Evolutionary conservation across 2,329 filamentous ascomycete genomes (phyloP).

Genomic region (Beauveria bassiana): DNA sequence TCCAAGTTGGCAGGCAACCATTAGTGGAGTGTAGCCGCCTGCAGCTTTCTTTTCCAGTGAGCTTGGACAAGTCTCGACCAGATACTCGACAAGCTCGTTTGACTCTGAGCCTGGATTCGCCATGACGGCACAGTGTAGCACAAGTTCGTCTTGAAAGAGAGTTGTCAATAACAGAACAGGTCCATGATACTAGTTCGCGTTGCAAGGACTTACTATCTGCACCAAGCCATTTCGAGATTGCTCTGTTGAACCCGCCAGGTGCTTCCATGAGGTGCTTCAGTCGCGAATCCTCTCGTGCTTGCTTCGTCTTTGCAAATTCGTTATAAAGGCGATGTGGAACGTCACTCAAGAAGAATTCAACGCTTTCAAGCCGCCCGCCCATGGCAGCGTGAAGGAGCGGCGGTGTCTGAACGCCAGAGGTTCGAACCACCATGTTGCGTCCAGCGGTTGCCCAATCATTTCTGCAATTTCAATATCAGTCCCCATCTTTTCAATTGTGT

Average conservation of each 20-base stretch:
- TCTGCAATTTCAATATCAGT: conserved; percentile 19
- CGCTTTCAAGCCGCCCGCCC: conserved; percentile 52
- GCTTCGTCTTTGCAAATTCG: conserved; percentile 55
- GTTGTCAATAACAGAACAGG: not conserved
- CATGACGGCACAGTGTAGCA: conserved; percentile 59
- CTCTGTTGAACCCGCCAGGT: conserved; percentile 54
- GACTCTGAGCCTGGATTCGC: conserved; percentile 32
- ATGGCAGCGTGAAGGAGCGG: conserved; percentile 54
- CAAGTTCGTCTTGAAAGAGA: conserved; percentile 37
- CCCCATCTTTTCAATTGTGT: not conserved
- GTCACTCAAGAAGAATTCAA: conserved; percentile 73
- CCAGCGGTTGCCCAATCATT: conserved; percentile 66
- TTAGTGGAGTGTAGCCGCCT: conserved; percentile 57
- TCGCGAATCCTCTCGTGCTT: conserved; percentile 51
- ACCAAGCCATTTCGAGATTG: conserved; percentile 54
- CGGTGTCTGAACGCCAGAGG: conserved; percentile 38
- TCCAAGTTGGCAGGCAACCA: conserved; percentile 54
- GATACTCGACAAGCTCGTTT: conserved; percentile 53
- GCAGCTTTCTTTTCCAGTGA: conserved; percentile 54
- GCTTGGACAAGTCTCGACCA: conserved; percentile 54
- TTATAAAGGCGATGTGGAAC: conserved; percentile 59
- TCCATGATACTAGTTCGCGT: not conserved
- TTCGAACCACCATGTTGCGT: conserved; percentile 33
- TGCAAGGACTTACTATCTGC: conserved; percentile 44
- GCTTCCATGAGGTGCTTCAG: conserved; percentile 54